Evolutionary conservation across 1,284 basidiomycete genomes (phyloP), one percentile per base, ranked within the genome.

Genomic region (Puccinia brachypodii): DNA sequence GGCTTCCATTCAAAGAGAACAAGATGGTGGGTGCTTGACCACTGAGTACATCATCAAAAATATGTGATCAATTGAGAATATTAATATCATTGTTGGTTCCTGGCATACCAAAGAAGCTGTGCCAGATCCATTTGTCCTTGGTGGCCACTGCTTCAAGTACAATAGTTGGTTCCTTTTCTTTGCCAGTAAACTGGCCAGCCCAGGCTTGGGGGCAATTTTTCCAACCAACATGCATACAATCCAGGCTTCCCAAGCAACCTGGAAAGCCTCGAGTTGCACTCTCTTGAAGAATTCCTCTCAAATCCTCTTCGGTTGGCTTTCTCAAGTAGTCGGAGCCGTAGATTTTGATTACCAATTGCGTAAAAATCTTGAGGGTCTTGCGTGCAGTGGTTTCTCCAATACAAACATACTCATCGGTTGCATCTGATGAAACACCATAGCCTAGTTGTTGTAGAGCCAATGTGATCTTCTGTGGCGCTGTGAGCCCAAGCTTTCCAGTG

Each of bases 221-320:
- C 69, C 40, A 42, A 9, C 31, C 69, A n/a, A 44, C 19, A 33
- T 73, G 69, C 69, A 73, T 73, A 22, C 69, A 44, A 73, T 73
- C 42, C 6, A 73, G 33, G 50, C 25, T 50, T 3, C 71, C 71
- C 31, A 73, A 73, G 31, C 44, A 73, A 16, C 71, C 71, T 50
- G 71, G 42, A 56, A 73, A 73, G 19, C 71, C 71, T 38, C 71
- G 6, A n/a, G 7, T 2, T 25, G 25, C 47, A 56, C 56, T 50
- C n/a, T 73, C 71, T 22, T 38, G 4, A 36, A 73, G 50, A 44
- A 73, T 73, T 1, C 1, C 3, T n/a, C 13, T 53, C 11, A 50
- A 16, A n/a, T 73, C 47, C 3, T 50, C 42, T n/a, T 40, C 22
- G 4, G 22, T 50, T 73, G 69, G 69, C 40, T n/a, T 44, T n/a